A percentile compares a stretch with the other conserved stretches of the same genome.
These are phyloP conservation scores for Calocybe indica DNA, from an alignment of 768 basidiomycete species.

Conservation along the genomic window DNA sequence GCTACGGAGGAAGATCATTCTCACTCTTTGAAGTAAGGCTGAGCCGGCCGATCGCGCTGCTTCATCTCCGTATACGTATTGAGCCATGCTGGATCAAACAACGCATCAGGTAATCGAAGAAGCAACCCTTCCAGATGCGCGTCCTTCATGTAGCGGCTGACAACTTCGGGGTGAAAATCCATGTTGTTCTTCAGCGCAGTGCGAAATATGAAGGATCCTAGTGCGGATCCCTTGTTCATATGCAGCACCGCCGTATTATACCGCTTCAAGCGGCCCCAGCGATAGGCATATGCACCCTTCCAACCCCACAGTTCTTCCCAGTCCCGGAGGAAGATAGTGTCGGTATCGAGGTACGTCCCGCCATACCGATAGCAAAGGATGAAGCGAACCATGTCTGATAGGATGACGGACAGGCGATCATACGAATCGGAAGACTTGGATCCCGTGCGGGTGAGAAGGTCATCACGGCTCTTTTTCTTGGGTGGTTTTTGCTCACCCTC, in stretches of 20 bases:
- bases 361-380: slow-evolving; percentile 96
- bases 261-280: slow-evolving; percentile 88
- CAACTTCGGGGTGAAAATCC: slow-evolving; percentile 97
- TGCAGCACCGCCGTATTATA: slow-evolving; percentile 97
- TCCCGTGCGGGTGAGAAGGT: slow-evolving; percentile 66
- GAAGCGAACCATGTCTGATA: slow-evolving; percentile 97
- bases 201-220: slow-evolving; percentile 90
- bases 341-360: slow-evolving; percentile 95
- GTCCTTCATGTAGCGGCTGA: slow-evolving; percentile 86
- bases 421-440: slow-evolving; percentile 83
- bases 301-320: slow-evolving; percentile 99
- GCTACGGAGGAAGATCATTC: slow-evolving; percentile 9
- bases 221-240: slow-evolving; percentile 86
- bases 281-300: slow-evolving; percentile 94
- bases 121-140: slow-evolving; percentile 80
- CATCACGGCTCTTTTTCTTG: slow-evolving; percentile 26
- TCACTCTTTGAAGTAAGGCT: slow-evolving; percentile 88
- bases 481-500: not conserved
- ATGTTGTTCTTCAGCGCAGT: slow-evolving; percentile 90
- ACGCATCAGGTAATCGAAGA: slow-evolving; percentile 85
- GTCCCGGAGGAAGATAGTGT: slow-evolving; percentile 91
- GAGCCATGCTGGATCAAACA: slow-evolving; percentile 97
- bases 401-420: slow-evolving; percentile 86
- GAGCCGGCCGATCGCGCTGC: slow-evolving; percentile 88
- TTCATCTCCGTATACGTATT: slow-evolving; percentile 72